Evolutionary conservation across 2,329 filamentous ascomycete genomes (phyloP), one percentile per base, ranked within the genome.

Genomic region (Exophiala xenobiotica): DNA sequence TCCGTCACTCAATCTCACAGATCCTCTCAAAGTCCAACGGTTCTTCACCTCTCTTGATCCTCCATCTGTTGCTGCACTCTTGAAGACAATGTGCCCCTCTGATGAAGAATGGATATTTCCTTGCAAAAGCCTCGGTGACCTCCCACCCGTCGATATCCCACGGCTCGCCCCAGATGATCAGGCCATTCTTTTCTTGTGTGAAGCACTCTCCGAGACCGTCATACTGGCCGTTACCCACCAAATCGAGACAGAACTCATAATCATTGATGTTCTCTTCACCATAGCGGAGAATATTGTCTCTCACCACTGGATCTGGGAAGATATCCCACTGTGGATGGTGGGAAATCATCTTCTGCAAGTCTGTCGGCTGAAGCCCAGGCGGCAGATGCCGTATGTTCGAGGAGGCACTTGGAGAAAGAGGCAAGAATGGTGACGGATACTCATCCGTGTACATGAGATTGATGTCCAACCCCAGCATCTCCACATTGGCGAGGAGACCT

Each of bases 141-240:
- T 80, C 78, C 78, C 77, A 80, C 7, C 68, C 72, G 0, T 54
- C 53, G 2, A 66, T 49, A 27, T 78, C 68, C 65, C 70, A 74
- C 0, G 76, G 66, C 4, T 76, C 71, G 0, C 75, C 74, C 78
- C 77, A 80, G 1, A 78, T 72, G 9, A 79, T 64, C 1, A 79
- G 35, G 1, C 65, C 68, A 14, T 67, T 62, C 43, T 58, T 60
- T 16, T 61, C 41, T 12, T 42, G 49, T 2, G 44, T 46, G 23
- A 44, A 51, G 43, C 33, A 22, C 14, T 29, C 24, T 7, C 16
- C 45, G n/a, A 41, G 8, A 9, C 37, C 39, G 6, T 26, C 37
- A 19, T 33, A 43, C 8, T 31, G 23, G 3, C 41, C 51, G 39
- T 54, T 46, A 14, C 68, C 67, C 49, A 69, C 64, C 6, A 74